Conservation (phyloP, 805 yeast genomes). For the Sugiyamaella floridensis region DNA sequence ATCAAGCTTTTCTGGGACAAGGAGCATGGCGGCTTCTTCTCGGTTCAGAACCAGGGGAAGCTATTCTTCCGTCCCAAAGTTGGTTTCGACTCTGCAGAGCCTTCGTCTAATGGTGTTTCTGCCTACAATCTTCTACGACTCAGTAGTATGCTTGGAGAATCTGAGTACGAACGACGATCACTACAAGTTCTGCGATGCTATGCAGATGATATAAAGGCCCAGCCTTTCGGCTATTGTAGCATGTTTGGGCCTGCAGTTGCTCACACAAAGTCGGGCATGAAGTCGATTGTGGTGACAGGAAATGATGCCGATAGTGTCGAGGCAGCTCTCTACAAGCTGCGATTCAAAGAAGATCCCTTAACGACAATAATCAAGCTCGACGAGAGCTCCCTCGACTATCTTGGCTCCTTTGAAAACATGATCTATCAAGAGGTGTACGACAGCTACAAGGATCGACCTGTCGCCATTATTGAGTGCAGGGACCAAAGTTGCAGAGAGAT, state of each 20-base stretch:
- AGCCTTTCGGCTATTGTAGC: slow-evolving; percentile 22
- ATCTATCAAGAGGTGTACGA: slow-evolving; percentile 11
- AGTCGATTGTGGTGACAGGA: slow-evolving; percentile 14
- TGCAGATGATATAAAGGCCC: slow-evolving; percentile 20
- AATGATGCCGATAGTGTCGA: slow-evolving; percentile 3
- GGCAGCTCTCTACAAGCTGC: slow-evolving; percentile 2
- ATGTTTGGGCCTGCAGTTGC: slow-evolving; percentile 19
- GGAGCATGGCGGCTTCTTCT: slow-evolving; percentile 29
- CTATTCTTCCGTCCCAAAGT: slow-evolving; percentile 32
- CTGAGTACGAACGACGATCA: slow-evolving; percentile 13
- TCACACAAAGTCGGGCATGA: slow-evolving; percentile 12
- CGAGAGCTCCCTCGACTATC: slow-evolving; percentile 12
- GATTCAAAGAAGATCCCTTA: slow-evolving; percentile 5
- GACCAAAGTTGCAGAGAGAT: slow-evolving; percentile 11
- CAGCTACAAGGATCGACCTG: slow-evolving; percentile 3
- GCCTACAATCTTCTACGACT: slow-evolving; percentile 28
- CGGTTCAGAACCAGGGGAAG: slow-evolving; percentile 15
- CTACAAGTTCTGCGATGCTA: slow-evolving; percentile 15
- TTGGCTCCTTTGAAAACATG: slow-evolving; percentile 4
- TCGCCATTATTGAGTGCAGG: slow-evolving; percentile 8
- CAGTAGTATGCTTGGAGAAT: slow-evolving; percentile 7
- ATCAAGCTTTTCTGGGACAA: slow-evolving; percentile 29
- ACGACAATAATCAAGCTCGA: slow-evolving; percentile 15
- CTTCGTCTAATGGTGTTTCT: slow-evolving; percentile 33
- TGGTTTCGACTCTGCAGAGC: slow-evolving; percentile 34